Evolutionary conservation across 768 basidiomycete genomes (phyloP).

Genomic region (Russula foetens): DNA sequence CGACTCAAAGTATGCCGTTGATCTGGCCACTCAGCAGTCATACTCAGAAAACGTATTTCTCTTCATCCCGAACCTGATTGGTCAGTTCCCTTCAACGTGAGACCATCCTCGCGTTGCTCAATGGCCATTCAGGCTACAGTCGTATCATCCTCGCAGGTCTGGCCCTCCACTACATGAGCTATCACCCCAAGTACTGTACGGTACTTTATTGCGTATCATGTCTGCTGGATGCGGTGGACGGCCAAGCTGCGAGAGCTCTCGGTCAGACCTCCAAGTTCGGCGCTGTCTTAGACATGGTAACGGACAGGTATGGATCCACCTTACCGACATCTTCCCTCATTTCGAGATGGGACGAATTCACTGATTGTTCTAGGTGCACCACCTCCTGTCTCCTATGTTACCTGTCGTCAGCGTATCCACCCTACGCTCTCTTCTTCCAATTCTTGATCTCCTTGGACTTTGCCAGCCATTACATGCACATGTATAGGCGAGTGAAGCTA

Average conservation of each 20-base stretch:
- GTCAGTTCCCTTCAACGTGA: slow-evolving; percentile 33
- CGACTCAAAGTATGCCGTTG: slow-evolving; percentile 79
- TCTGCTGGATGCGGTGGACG: slow-evolving; percentile 92
- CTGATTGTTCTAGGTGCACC: slow-evolving; percentile 59
- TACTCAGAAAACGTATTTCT: slow-evolving; percentile 96
- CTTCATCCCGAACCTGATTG: slow-evolving; percentile 95
- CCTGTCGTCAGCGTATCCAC: slow-evolving; percentile 83
- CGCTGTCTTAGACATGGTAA: slow-evolving; percentile 98
- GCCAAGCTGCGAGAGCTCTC: slow-evolving; percentile 80
- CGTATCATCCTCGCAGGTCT: slow-evolving; percentile 86
- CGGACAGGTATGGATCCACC: slow-evolving; percentile 67
- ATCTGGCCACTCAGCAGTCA: slow-evolving; percentile 76
- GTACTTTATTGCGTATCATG: slow-evolving; percentile 84
- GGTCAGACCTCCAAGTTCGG: slow-evolving; percentile 95
- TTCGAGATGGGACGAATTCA: neutral
- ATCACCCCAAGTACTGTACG: slow-evolving; percentile 89
- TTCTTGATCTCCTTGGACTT: slow-evolving; percentile 96
- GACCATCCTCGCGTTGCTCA: slow-evolving; percentile 4
- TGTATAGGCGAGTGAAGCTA: slow-evolving; percentile 78
- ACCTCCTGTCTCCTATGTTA: slow-evolving; percentile 93
- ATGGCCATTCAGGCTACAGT: slow-evolving; percentile 58
- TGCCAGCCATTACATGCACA: slow-evolving; percentile 98
- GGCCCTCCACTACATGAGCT: slow-evolving; percentile 88
- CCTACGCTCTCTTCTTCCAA: slow-evolving; percentile 81
- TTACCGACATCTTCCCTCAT: neutral